These are phyloP conservation scores for Paracoccidioides lutzii DNA, from an alignment of 2,329 filamentous ascomycete species.

Conservation along the genomic window DNA sequence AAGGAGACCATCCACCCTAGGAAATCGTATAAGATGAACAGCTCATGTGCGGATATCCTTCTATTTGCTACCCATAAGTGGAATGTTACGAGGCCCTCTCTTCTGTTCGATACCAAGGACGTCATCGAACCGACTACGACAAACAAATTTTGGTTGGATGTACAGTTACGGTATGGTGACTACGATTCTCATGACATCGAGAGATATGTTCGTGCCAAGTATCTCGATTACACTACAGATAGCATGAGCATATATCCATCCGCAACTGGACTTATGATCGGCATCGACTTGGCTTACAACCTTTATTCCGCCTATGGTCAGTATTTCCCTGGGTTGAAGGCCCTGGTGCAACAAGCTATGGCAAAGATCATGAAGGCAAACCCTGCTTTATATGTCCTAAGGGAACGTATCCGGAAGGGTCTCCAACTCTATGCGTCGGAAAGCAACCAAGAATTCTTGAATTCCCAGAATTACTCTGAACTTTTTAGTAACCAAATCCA, in stretches of 20 bases:
- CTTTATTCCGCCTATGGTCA: constrained; percentile 95
- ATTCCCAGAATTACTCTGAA: constrained; percentile 98
- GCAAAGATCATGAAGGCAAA: constrained; percentile 99
- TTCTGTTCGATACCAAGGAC: constrained; percentile 93
- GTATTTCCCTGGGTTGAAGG: constrained; percentile 96
- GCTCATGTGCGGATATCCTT: constrained; percentile 91
- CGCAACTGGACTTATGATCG: constrained; percentile 92
- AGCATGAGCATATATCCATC: constrained; percentile 98
- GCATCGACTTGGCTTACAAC: constrained; percentile 95
- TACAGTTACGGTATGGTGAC: constrained; percentile 91
- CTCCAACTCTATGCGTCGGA: constrained; percentile 95
- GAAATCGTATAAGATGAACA: constrained; percentile 99
- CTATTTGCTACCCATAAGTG: constrained; percentile 97
- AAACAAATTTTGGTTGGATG: constrained; percentile 98
- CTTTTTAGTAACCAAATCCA: constrained; percentile 98
- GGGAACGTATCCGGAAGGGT: constrained; percentile 96
- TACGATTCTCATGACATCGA: constrained; percentile 99
- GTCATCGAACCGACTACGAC: constrained; percentile 85
- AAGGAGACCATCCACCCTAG: constrained; percentile 98
- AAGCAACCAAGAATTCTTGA: constrained; percentile 97
- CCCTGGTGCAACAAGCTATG: constrained; percentile 94
- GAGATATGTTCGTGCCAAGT: constrained; percentile 92
- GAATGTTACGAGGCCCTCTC: constrained; percentile 89
- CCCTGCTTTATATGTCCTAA: constrained; percentile 85
- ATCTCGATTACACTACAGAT: constrained; percentile 96